phyloP scores from a whole-genome alignment of 2,329 filamentous ascomycete genomes.

The Calonectria ilicicola region DNA sequence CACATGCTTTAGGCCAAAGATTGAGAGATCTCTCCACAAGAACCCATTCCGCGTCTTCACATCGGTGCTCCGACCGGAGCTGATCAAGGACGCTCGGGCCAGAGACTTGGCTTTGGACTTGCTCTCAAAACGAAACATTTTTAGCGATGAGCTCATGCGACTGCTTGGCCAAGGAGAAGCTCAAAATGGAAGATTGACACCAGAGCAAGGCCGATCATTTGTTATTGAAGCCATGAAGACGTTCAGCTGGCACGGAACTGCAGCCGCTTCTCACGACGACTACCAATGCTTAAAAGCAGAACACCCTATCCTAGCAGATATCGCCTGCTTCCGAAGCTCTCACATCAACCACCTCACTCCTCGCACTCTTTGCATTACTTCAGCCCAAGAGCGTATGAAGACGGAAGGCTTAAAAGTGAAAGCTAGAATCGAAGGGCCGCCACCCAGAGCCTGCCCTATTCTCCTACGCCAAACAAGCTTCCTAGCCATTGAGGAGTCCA shows the following conservation, averaged over 20 bases:
- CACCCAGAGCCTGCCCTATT: constrained; percentile 55
- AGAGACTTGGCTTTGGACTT: constrained; percentile 47
- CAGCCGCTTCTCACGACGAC: constrained; percentile 25
- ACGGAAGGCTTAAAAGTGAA: constrained; percentile 55
- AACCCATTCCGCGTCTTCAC: constrained; percentile 59
- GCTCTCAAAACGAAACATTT: constrained; percentile 54
- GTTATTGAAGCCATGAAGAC: constrained; percentile 42
- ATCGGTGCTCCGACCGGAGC: constrained; percentile 53
- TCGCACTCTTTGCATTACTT: constrained; percentile 24
- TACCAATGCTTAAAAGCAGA: constrained; percentile 28
- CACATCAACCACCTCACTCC: constrained; percentile 31
- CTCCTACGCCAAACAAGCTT: constrained; percentile 66
- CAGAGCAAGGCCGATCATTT: constrained; percentile 50
- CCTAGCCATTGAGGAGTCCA: constrained; percentile 58
- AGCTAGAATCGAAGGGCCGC: constrained; percentile 63
- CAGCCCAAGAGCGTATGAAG: constrained; percentile 56
- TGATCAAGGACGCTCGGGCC: constrained; percentile 48
- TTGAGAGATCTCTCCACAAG: constrained; percentile 45
- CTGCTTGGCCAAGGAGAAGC: constrained; percentile 51
- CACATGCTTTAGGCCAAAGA: constrained; percentile 60
- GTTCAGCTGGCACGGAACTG: constrained; percentile 32
- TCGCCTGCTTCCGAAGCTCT: constrained; percentile 52
- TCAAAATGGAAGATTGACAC: constrained; percentile 42
- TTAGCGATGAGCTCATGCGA: constrained; percentile 50
- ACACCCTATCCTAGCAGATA: constrained; percentile 59